Base-by-base conservation (phyloP, 2,329 filamentous ascomycete species). In the Claviceps purpurea region DNA sequence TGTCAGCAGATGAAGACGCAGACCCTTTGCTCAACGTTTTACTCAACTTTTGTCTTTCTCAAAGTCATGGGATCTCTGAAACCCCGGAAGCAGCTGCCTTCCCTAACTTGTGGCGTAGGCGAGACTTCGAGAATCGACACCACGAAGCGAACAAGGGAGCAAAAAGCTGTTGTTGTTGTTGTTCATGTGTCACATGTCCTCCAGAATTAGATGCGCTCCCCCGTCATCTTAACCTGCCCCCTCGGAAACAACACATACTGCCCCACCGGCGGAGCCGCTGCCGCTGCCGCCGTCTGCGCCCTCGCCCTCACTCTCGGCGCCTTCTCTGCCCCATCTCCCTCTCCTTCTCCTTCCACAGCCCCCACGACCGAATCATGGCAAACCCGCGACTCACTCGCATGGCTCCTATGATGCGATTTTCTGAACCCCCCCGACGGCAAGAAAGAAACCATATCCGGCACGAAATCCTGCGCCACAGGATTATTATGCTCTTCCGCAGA, bases 211-310 rank as follows among this genome's bases (percentile, higher is more conserved):
- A 70, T 65, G 14, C 63, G 61, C 50, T 66, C 64, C 24, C 63
- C 62, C 22, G 57, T 62, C 10, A 57, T 58, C 57, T 66, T 68
- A 43, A 62, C 55, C 38, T 63, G 60, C 47, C 59, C 55, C n/a
- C 65, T 65, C 18, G 73, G 73, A 55, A 74, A 75, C 14, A 73
- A 61, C 41, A 69, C 69, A 56, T 73, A 76, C 55, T 72, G 72
- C 20, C 70, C 72, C n/a, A 72, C 65, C 10, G 71, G 72, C 5
- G 70, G 68, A 8, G 70, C 64, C 30, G 67, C 66, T 61, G 68
- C 70, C 37, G 73, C 59, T 55, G 73, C 75, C 14, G 73, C 68
- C 8, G 74, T 77, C 53, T 71, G 64, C 3, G 74, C 70, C 11
- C 74, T 68, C 18, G 66, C 63, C 37, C 72, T 65, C 42, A 30